phyloP scores from a whole-genome alignment of 108 stramenopile species.

The Bacterosira constricta region DNA sequence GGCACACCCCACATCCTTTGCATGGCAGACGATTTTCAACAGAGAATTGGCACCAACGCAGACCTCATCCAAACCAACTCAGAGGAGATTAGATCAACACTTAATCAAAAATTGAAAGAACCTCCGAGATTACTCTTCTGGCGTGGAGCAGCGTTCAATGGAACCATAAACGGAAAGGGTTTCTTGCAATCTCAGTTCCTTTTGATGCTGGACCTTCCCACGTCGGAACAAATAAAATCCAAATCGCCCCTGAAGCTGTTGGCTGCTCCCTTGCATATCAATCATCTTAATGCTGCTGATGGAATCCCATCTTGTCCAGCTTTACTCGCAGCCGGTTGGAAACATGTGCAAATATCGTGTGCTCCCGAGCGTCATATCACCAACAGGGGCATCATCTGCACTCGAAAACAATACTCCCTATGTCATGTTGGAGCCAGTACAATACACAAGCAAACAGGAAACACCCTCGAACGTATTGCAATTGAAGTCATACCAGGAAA shows the following conservation, averaged over 20 bases:
- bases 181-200: not conserved
- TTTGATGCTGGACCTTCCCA: conserved; percentile 13
- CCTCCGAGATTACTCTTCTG: conserved; percentile 1
- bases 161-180: conserved; percentile 1
- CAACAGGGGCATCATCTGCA: not conserved
- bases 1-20: too few relatives aligned
- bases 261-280: not conserved
- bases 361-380: not conserved
- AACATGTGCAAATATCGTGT: not conserved
- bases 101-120: conserved; percentile 8
- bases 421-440: conserved; percentile 1
- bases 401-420: conserved; percentile 9
- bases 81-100: not conserved
- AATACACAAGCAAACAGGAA: conserved; percentile 10
- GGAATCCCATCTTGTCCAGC: not conserved
- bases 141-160: conserved; percentile 9
- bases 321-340: not conserved
- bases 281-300: not conserved
- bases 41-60: not conserved
- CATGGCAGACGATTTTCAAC: not conserved
- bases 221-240: not conserved
- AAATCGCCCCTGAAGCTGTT: not conserved
- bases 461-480: not conserved
- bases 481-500: conserved; percentile 3
- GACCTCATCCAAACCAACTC: not conserved